Conservation (phyloP, 2,329 filamentous ascomycete species). For the Beauveria caledonica region DNA sequence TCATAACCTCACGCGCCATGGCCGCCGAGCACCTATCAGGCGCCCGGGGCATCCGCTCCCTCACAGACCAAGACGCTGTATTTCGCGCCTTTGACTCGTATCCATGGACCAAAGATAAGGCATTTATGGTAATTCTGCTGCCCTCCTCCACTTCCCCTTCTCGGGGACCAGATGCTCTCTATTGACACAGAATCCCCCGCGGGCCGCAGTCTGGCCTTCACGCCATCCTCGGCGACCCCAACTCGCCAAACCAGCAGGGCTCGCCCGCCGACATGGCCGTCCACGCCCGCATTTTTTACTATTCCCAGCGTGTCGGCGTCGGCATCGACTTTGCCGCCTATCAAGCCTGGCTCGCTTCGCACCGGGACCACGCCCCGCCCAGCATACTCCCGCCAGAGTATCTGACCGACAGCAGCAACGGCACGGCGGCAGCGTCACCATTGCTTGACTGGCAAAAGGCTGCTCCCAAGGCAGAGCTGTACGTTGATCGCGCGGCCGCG, state of each 20-base stretch:
- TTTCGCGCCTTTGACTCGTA: slow-evolving; percentile 58
- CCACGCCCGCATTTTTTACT: slow-evolving; percentile 62
- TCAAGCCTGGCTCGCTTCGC: slow-evolving; percentile 49
- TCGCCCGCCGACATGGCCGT: slow-evolving; percentile 51
- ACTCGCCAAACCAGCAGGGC: slow-evolving; percentile 32
- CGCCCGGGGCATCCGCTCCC: slow-evolving; percentile 30
- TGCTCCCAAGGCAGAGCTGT: slow-evolving; percentile 40
- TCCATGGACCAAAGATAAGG: slow-evolving; percentile 57
- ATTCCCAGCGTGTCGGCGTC: slow-evolving; percentile 39
- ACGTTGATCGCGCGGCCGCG: slow-evolving; percentile 30
- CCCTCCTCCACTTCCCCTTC: background rate
- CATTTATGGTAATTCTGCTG: slow-evolving; percentile 49
- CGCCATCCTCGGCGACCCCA: slow-evolving; percentile 54
- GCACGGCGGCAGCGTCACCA: slow-evolving; percentile 6
- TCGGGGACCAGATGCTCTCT: background rate
- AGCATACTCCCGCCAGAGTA: slow-evolving; percentile 30
- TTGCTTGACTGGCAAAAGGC: slow-evolving; percentile 40
- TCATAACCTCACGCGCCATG: slow-evolving; percentile 7
- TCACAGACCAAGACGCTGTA: slow-evolving; percentile 33
- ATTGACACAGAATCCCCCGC: background rate
- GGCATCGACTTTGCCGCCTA: slow-evolving; percentile 60
- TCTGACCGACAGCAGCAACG: slow-evolving; percentile 10
- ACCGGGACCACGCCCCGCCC: slow-evolving; percentile 26
- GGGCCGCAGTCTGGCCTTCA: slow-evolving; percentile 45
- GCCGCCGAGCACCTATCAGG: slow-evolving; percentile 21